Evolutionary conservation across 2,329 filamentous ascomycete genomes (phyloP).

Genomic region (Colletotrichum euphorbiae): DNA sequence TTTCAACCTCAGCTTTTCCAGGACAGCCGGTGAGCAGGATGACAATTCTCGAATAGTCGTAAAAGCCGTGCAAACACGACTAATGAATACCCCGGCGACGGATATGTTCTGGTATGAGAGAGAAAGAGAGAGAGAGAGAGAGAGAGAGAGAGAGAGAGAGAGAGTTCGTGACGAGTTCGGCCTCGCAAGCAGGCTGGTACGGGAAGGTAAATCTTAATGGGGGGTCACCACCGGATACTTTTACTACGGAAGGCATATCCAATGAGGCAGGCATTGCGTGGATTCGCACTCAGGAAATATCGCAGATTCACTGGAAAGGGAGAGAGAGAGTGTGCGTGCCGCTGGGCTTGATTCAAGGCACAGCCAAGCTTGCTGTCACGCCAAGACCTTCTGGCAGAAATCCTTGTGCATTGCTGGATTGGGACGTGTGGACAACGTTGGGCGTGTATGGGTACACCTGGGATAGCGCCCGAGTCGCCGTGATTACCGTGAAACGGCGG

Average conservation of each 20-base stretch:
- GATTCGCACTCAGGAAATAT: background rate
- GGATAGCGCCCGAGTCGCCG: background rate
- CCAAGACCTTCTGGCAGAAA: conserved; percentile 32
- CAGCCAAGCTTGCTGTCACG: conserved; percentile 36
- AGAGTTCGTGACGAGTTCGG: conserved; percentile 10
- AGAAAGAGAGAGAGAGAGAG: background rate
- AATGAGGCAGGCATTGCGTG: conserved; percentile 9
- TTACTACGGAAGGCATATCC: background rate
- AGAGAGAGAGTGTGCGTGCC: background rate
- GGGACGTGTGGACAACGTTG: background rate
- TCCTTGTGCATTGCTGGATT: conserved; percentile 25
- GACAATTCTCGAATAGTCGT: background rate
- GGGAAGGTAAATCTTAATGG: background rate
- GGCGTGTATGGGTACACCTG: conserved; percentile 29
- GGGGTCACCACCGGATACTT: background rate
- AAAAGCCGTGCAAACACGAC: too few species aligned
- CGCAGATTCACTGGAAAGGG: background rate
- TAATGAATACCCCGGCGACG: too few species aligned
- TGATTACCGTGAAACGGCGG: conserved; percentile 21
- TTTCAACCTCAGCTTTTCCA: conserved; percentile 34
- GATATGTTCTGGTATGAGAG: background rate
- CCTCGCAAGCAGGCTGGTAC: conserved; percentile 3
- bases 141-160: background rate
- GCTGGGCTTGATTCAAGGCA: conserved; percentile 31
- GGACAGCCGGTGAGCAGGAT: background rate